Evolutionary conservation across 2,329 filamentous ascomycete genomes (phyloP), one percentile per base, ranked within the genome.

Genomic region (Fusarium ambrosium): DNA sequence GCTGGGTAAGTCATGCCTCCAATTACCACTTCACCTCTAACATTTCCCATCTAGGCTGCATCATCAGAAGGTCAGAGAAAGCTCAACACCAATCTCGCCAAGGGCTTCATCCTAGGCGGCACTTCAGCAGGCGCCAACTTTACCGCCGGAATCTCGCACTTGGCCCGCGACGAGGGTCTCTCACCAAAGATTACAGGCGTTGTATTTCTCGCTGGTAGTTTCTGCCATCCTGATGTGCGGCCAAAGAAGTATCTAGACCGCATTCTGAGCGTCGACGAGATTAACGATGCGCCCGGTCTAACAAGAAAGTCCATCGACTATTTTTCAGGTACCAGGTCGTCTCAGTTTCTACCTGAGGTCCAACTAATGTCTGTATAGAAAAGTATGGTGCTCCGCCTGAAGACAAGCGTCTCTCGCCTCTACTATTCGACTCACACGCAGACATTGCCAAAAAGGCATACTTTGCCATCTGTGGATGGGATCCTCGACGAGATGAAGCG

Each of bases 51-150:
- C 1, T 13, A 79, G 78, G 69, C 56, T 24, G 74, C 75, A 16
- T 80, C 78, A 1, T 14, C 69, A 10, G 34, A 74, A 10, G 48
- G 78, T 77, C 20, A 73, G 69, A 29, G 79, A 79, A 69, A 81
- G 74, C 62, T 88, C 7, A 75, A 80, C 10, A 84, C 84, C 2
- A 81, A 87, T 58, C 82, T 87, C 2, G 68, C 77, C 6, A 82
- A 81, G 62, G 87, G 87, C 10, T 86, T 89, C 70, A 81, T 89
- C n/a, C 77, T 89, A 0, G 86, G 87, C 10, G 88, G 88, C 20
- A 86, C 84, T 6, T 87, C 85, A 2, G 87, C 87, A 0, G 87
- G 87, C 5, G 88, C 85, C n/a, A 89, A 88, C 74, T 84, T 89
- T 65, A 82, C 86, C 0, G 84, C 85, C 0, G 85, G 85, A 0